Conservation (phyloP, 208 protist species). For the Acanthamoeba healyi region DNA sequence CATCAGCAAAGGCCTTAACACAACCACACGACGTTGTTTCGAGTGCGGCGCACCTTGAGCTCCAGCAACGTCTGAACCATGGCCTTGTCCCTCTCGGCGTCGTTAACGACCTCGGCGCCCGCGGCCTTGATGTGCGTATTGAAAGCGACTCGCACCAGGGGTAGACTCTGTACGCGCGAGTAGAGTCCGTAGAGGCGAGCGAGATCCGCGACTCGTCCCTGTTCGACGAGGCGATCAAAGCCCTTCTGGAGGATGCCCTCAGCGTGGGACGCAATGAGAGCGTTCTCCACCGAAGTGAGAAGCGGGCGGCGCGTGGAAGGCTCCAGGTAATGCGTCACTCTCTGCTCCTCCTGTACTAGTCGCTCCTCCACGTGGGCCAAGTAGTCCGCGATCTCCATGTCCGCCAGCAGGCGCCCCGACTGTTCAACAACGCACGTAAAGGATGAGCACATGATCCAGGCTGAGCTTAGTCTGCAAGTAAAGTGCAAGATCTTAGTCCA, state of each 20-base stretch:
- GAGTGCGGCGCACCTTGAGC: slow-evolving; percentile 86
- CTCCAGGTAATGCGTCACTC: slow-evolving; percentile 85
- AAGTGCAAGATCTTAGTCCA: background rate
- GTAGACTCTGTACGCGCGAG: slow-evolving; percentile 70
- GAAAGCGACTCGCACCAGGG: slow-evolving; percentile 72
- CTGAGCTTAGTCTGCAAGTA: background rate
- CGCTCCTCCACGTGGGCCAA: slow-evolving; percentile 82
- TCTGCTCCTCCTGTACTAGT: slow-evolving; percentile 81
- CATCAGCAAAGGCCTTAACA: slow-evolving; percentile 5
- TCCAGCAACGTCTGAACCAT: slow-evolving; percentile 92
- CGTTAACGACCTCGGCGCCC: slow-evolving; percentile 80
- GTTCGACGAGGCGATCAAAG: slow-evolving; percentile 47
- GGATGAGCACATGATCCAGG: background rate
- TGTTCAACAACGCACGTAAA: background rate
- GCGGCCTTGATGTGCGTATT: slow-evolving; percentile 80
- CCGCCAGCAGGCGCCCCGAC: background rate
- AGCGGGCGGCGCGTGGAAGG: slow-evolving; percentile 77
- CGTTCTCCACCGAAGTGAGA: slow-evolving; percentile 71
- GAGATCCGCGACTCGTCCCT: slow-evolving; percentile 76
- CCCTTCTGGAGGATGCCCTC: slow-evolving; percentile 76
- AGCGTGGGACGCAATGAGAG: slow-evolving; percentile 81
- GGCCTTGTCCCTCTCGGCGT: slow-evolving; percentile 83
- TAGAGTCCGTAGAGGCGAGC: slow-evolving; percentile 79
- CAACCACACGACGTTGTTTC: background rate
- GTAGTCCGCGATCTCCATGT: slow-evolving; percentile 80